Conservation (phyloP, 1,139 yeast species). For the Sugiyamaella pinicola region DNA sequence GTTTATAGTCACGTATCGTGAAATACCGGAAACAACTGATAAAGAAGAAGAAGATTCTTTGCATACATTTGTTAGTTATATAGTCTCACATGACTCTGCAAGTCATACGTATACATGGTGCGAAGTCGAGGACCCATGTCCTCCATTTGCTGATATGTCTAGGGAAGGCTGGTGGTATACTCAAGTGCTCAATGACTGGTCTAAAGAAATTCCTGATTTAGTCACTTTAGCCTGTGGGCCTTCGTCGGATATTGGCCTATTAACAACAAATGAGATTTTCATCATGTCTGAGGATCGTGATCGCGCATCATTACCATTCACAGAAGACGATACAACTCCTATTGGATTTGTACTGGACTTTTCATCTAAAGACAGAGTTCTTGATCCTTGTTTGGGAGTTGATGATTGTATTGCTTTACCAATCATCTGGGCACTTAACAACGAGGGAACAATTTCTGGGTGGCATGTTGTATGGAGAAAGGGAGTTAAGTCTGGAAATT, state of each 20-base stretch:
- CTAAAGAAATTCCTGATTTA: slow-evolving; percentile 41
- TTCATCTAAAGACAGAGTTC: slow-evolving; percentile 48
- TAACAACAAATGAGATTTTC: slow-evolving; percentile 43
- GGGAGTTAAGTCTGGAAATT: slow-evolving; percentile 13
- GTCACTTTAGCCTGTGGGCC: slow-evolving; percentile 59
- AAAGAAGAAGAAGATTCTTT: slow-evolving; percentile 19
- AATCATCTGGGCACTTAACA: slow-evolving; percentile 60
- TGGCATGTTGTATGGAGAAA: slow-evolving; percentile 59
- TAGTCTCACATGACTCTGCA: slow-evolving; percentile 21
- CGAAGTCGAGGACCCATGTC: slow-evolving; percentile 54
- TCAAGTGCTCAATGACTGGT: slow-evolving; percentile 50
- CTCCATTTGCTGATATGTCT: slow-evolving; percentile 58
- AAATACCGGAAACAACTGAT: slow-evolving; percentile 12
- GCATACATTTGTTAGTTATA: slow-evolving; percentile 9
- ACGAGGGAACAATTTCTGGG: slow-evolving; percentile 60
- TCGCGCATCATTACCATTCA: slow-evolving; percentile 72
- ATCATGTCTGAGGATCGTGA: slow-evolving; percentile 64
- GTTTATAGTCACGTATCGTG: slow-evolving; percentile 38
- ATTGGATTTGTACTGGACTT: slow-evolving; percentile 69
- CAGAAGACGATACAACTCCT: slow-evolving; percentile 68
- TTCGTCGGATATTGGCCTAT: slow-evolving; percentile 60
- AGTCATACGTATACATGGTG: slow-evolving; percentile 25
- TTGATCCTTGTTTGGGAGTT: slow-evolving; percentile 59
- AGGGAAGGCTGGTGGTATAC: slow-evolving; percentile 56
- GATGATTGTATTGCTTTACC: slow-evolving; percentile 64